Base-by-base conservation (phyloP, 768 basidiomycete species). In the Lenzites betulinus region DNA sequence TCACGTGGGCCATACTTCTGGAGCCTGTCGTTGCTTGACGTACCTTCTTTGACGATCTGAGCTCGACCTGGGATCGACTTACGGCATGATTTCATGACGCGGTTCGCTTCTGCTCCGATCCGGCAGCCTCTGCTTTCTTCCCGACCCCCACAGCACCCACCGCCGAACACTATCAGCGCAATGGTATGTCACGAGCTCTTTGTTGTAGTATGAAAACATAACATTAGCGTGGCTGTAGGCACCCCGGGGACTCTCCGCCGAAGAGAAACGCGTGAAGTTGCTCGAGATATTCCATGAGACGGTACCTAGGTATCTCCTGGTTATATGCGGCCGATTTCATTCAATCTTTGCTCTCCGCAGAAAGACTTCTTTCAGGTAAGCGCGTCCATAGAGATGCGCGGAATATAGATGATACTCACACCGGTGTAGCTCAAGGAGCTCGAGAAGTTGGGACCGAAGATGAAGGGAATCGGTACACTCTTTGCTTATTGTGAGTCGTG, bases 211-310 rank as follows among this genome's bases (percentile, higher is more conserved):
- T 4, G 30, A 33, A 4, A 33, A 33, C 30, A 33, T 33, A 11
- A 33, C 11, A 33, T 33, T 11, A 33, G 4, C 30, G 30, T 33
- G n/a, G n/a, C 11, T 23, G 38, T 44, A 88, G 89, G 88, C 89
- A 55, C 88, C 89, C 33, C 81, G 91, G 75, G 94, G 95, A 67
- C 79, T 98, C 36, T 94, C 92, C 23, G 84, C 81, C 7, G 93
- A 95, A 67, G 95, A 97, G 74, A 97, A 98, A 75, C 88, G 91
- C 69, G 80, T 87, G 60, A 93, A 90, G 71, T 74, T 98, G 55
- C 74, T 96, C 20, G 95, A 95, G 75, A 92, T 98, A 65, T 96
- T 98, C 68, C 93, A 95, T 67, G 95, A 98, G 74, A 88, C 89
- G 16, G 93, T 93, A 68, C 61, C 72, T 63, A n/a, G 0, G 12